Evolutionary conservation across 306 rosid species (phyloP).

Genomic region (Carpinus viminea): DNA sequence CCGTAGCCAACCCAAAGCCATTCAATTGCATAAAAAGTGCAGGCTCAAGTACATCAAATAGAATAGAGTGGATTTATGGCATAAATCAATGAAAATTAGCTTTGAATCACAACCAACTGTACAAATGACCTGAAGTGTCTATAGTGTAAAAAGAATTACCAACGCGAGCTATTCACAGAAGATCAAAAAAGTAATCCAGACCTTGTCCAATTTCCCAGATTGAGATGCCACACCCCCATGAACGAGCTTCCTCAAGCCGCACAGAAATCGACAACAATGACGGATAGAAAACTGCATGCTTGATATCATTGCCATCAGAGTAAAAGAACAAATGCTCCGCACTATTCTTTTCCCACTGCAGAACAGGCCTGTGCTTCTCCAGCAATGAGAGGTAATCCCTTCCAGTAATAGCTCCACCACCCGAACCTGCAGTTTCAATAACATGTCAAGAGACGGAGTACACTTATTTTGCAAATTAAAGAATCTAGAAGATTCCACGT

Average conservation of each 20-base stretch:
- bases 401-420: conserved; percentile 79
- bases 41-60: background rate
- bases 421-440: conserved; percentile 42
- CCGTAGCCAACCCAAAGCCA: too few species aligned
- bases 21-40: background rate
- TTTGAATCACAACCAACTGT: background rate
- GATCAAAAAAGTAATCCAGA: conserved; percentile 86
- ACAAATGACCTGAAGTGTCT: background rate
- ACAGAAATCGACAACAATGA: conserved; percentile 70
- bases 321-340: conserved; percentile 82
- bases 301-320: conserved; percentile 45
- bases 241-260: conserved; percentile 81
- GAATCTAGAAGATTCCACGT: background rate
- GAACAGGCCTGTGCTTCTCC: conserved; percentile 70
- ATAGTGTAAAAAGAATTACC: background rate
- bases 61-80: background rate
- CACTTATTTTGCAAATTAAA: background rate
- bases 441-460: background rate
- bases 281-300: conserved; percentile 88
- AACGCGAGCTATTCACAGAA: conserved; percentile 38
- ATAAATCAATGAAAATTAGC: background rate
- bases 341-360: conserved; percentile 83
- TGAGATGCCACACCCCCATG: conserved; percentile 89
- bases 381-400: conserved; percentile 73
- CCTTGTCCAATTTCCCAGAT: conserved; percentile 99